Percentiles rank a stretch among this genome's conserved stretches.
phyloP scores from a whole-genome alignment of 441 rosid species.

The Theobroma grandiflorum region DNA sequence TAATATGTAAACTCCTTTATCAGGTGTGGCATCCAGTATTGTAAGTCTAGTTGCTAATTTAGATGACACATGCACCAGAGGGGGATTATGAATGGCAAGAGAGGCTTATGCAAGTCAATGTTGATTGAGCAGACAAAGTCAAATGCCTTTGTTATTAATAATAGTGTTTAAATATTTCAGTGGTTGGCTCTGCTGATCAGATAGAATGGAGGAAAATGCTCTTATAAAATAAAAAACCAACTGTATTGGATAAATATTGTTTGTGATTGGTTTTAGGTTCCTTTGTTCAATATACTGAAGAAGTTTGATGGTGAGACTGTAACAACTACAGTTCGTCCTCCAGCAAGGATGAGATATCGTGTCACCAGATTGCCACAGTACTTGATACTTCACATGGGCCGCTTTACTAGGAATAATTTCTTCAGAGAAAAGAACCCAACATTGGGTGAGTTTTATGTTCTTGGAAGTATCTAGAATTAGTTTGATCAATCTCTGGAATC shows the following conservation, averaged over 20 bases:
- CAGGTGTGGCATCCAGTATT: neutral
- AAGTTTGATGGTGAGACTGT: slow-evolving; percentile 91
- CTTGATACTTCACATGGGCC: slow-evolving; percentile 91
- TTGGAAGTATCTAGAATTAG: slow-evolving; percentile 3
- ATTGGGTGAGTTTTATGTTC: slow-evolving; percentile 55
- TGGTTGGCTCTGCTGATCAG: neutral
- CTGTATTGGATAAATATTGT: too few relatives aligned
- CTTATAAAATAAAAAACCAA: neutral
- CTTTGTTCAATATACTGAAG: slow-evolving; percentile 84
- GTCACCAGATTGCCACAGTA: slow-evolving; percentile 81
- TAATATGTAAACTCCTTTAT: slow-evolving; percentile 7
- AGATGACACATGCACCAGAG: neutral
- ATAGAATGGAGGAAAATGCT: neutral
- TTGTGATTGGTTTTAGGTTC: slow-evolving; percentile 58
- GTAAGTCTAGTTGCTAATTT: slow-evolving; percentile 8
- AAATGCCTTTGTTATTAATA: neutral
- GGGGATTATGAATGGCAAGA: neutral
- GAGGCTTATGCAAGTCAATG: neutral
- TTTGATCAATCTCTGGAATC: neutral
- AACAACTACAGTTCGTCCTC: slow-evolving; percentile 94
- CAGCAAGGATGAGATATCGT: slow-evolving; percentile 85
- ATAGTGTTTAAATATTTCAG: neutral
- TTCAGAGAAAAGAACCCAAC: slow-evolving; percentile 97
- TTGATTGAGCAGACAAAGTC: neutral
- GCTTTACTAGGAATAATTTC: slow-evolving; percentile 91